Evolutionary conservation across 169 alveolate genomes (phyloP).

Genomic region (Cryptosporidium bovis): DNA sequence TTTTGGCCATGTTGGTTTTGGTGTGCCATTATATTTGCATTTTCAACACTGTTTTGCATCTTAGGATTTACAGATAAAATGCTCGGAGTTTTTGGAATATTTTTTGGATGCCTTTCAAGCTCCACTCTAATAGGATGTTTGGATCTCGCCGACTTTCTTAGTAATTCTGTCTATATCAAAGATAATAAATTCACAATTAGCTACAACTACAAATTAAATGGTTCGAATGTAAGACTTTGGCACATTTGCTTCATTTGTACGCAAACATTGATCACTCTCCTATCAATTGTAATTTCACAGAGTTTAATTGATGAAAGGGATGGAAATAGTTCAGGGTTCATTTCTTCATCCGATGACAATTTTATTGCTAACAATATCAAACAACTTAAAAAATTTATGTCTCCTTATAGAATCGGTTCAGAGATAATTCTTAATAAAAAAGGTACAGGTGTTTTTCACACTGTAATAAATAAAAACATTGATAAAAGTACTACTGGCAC

Average conservation of each 20-base stretch:
- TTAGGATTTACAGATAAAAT: conserved; percentile 48
- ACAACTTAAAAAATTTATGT: conserved; percentile 20
- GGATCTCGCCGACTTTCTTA: conserved; percentile 64
- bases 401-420: conserved; percentile 51
- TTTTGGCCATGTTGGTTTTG: conserved; percentile 75
- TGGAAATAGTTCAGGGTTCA: too few relatives aligned
- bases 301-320: conserved; percentile 33
- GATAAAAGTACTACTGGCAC: neutral
- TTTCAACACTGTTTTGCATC: conserved; percentile 58
- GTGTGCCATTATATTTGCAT: conserved; percentile 57
- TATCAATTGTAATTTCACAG: conserved; percentile 53
- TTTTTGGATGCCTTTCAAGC: conserved; percentile 31
- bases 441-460: conserved; percentile 60
- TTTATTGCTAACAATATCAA: conserved; percentile 31
- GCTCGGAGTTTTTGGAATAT: conserved; percentile 31
- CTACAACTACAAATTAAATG: neutral
- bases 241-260: conserved; percentile 49
- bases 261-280: conserved; percentile 17
- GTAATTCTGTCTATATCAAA: neutral
- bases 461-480: neutral
- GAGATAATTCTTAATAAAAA: conserved; percentile 19
- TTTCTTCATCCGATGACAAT: neutral
- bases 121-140: conserved; percentile 25
- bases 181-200: conserved; percentile 20
- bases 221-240: conserved; percentile 36